Base-by-base conservation (phyloP, 208 protist genomes). In the Acanthamoeba culbertsoni region DNA sequence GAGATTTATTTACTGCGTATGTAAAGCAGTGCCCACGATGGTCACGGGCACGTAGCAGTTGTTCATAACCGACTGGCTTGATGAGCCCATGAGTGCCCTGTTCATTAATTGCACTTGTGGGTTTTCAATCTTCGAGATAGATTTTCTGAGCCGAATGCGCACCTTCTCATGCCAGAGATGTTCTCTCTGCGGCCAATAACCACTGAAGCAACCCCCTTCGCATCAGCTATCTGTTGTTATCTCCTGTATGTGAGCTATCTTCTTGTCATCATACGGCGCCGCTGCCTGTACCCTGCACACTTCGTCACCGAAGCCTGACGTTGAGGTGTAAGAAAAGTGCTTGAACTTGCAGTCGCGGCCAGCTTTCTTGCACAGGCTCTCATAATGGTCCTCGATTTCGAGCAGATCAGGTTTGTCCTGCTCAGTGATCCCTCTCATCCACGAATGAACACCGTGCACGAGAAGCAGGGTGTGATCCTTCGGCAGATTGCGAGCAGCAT, bases 341-440 rank as follows among this genome's bases (percentile, higher is more conserved):
- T 82, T 82, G 71, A 82, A 82, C 71, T 82, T 45, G 71, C 71
- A 82, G 43, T 82, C 71, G 42, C 71, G 71, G 12, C 71, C 71
- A 5, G 71, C 71, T 28, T 18, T 46, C 71, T 82, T 45, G 71
- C 71, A 82, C 42, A 82, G 20, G 42, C 71, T 82, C 42, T 45
- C 71, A 26, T 82, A 82, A 43, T 82, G 71, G 42, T 82, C 43
- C 42, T 82, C 71, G 42, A 82, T 12, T 26, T 82, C 71, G 42
- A 45, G 71, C 23, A 82, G 23, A 16, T 82, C 71, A 43, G 37
- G 42, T 43, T 82, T 45, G 71, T 82, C 71, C 26, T 26, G 2
- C 18, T 82, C 71, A 26, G 10, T 82, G 71, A 82, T 82, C 42
- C 37, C 35, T 2, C n/a, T 28, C 71, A 45, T 82, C 71, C 71